Base-by-base conservation (phyloP, 208 protist species). In the Wallacemonas sp. region DNA sequence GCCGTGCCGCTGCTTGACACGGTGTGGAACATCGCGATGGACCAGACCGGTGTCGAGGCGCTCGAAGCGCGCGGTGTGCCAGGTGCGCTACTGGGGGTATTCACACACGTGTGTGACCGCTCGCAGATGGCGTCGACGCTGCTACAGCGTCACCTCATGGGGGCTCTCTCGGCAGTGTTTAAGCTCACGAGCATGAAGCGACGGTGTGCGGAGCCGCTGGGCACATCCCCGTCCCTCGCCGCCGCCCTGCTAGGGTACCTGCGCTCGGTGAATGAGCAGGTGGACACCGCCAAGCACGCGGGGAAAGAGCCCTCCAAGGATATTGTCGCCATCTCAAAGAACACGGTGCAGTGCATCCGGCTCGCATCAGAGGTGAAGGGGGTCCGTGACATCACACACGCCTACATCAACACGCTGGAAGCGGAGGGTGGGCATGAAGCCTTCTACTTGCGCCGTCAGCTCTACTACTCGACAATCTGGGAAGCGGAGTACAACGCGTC, bases 391-490 rank as follows among this genome's bases (percentile, higher is more conserved):
- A 75, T 84, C 51, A 89, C 79, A 12, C 82, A 91, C 67, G 54
- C 62, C 19, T 75, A 77, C 28, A 21, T 96, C 15, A 47, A 80
- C n/a, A 62, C 62, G 11, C 49, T 88, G 34, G 71, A 62, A 27
- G 44, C 33, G 14, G 65, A 58, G 4, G 60, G 51, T 27, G 30
- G 41, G 12, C 70, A 41, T n/a, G 79, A 88, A 53, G 79, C 77
- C 0, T 92, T 92, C 41, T 82, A 91, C 55, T 73, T 96, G 53
- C 79, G 90, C 56, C 75, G 82, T 12, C 86, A 93, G 72, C 68
- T 93, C 2, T 96, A 88, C 77, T 93, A 77, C 62, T 62, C 70
- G 53, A 96, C 90, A 1, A 72, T 68, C 42, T 96, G 84, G 82
- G 82, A 93, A 36, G 77, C 41, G 12, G 86, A 93, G 68, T 96